Conservation (phyloP, 2,329 filamentous ascomycete species). For the Microsporum ferrugineum region DNA sequence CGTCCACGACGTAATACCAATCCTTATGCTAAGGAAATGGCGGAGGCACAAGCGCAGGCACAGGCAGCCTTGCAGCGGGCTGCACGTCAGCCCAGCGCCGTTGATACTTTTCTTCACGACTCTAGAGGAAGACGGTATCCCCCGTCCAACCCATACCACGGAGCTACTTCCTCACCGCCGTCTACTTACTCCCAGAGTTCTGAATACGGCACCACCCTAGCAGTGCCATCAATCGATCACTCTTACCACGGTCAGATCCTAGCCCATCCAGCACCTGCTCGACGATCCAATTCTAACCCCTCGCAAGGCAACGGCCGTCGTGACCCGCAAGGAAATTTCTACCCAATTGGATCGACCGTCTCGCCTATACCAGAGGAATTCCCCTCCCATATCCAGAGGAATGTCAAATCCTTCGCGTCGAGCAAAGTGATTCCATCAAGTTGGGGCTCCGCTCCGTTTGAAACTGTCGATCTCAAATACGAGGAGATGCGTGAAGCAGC, state of each 20-base stretch:
- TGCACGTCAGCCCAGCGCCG: background rate
- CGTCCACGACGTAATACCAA: background rate
- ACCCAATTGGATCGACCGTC: slow-evolving; percentile 51
- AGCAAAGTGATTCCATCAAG: slow-evolving; percentile 60
- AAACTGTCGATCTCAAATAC: slow-evolving; percentile 35
- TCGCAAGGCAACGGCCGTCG: background rate
- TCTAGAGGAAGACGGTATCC: background rate
- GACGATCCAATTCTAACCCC: slow-evolving; percentile 18
- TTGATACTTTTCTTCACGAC: background rate
- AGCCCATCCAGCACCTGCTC: slow-evolving; percentile 19
- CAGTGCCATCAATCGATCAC: background rate
- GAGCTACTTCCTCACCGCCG: background rate
- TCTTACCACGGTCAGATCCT: background rate
- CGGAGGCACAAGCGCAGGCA: background rate
- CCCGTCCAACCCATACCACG: background rate
- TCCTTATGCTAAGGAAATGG: background rate
- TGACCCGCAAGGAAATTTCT: slow-evolving; percentile 37
- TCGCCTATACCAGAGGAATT: slow-evolving; percentile 67
- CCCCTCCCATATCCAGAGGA: slow-evolving; percentile 40
- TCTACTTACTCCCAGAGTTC: background rate
- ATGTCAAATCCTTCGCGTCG: slow-evolving; percentile 54
- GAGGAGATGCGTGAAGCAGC: background rate
- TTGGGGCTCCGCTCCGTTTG: slow-evolving; percentile 45
- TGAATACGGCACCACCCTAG: background rate
- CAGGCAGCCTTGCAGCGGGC: background rate